Base-by-base conservation (phyloP, 306 rosid genomes). In the Neltuma alba region DNA sequence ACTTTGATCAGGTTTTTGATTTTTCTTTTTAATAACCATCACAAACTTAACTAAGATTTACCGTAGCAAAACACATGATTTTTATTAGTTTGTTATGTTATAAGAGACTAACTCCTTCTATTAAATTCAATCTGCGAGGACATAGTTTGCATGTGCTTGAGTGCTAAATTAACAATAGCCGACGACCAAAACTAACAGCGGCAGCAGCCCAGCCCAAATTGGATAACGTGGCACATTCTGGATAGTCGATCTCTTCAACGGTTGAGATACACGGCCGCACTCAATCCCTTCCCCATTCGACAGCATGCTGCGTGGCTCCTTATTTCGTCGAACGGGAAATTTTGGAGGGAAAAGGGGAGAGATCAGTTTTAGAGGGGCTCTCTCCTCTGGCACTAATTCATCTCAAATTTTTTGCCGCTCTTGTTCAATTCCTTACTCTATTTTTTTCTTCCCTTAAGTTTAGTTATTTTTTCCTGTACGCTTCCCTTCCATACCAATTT, bases 271-370 rank as follows among this genome's bases (percentile, higher is more conserved):
- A 47, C 54, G n/a, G n/a, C 18, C 6, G 54, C 21, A 2, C 54
- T 16, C 0, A 1, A 5, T 16, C 7, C n/a, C 0, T 47, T 47
- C 7, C 7, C 7, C 21, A 5, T 15, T n/a, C 1, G 28, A 20
- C 7, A 6, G 12, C 27, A 0, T 20, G 12, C 60, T n/a, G 5
- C 8, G 10, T 3, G 14, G 10, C 30, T 23, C 4, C 21, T 47
- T 10, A 4, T 3, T 10, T 57, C 34, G 64, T 12, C 18, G 31
- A 57, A 57, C 34, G 3, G 18, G 3, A 57, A 55, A 25, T 57
- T 57, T 63, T 33, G 70, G 68, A 62, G 68, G 70, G 70, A 65
- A 57, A 57, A 9, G 33, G 31, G 64, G 34, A 57, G 64, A 57
- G 15, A 23, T 10, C 18, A 25, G 18, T 57, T 12, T 55, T 9